Evolutionary conservation across 169 alveolate species (phyloP).

Genomic region (Plasmodium coatneyi): DNA sequence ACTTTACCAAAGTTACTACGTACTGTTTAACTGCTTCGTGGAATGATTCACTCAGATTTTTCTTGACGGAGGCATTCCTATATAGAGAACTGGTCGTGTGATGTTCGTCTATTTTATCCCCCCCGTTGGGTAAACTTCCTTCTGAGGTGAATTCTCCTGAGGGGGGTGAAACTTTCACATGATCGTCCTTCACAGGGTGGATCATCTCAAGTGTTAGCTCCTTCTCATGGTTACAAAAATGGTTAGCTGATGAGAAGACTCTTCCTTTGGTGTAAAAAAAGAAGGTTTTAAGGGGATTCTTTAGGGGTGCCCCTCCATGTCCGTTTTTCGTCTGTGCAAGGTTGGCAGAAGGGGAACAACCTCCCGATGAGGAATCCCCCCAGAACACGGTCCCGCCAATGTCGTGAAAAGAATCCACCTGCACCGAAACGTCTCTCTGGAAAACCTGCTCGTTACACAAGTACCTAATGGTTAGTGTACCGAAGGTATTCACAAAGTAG

Average conservation of each 20-base stretch:
- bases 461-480: conserved; percentile 20
- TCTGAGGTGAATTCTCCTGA: too few species aligned
- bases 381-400: neutral
- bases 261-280: neutral
- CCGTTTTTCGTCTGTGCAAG: neutral
- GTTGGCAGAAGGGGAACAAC: neutral
- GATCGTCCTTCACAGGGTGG: neutral
- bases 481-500: conserved; percentile 47
- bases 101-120: too few species aligned
- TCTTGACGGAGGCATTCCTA: neutral
- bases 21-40: neutral
- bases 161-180: neutral
- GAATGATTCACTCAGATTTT: neutral
- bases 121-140: neutral
- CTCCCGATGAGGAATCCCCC: neutral
- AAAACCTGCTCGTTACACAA: neutral
- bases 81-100: neutral
- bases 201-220: neutral
- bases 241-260: neutral
- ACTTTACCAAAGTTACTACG: neutral
- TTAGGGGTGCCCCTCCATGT: neutral
- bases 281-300: neutral
- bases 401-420: conserved; percentile 13
- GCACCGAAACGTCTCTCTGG: neutral
- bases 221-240: neutral